Evolutionary conservation across 2,329 filamentous ascomycete genomes (phyloP).

Genomic region (Pseudogymnoascus sp.): DNA sequence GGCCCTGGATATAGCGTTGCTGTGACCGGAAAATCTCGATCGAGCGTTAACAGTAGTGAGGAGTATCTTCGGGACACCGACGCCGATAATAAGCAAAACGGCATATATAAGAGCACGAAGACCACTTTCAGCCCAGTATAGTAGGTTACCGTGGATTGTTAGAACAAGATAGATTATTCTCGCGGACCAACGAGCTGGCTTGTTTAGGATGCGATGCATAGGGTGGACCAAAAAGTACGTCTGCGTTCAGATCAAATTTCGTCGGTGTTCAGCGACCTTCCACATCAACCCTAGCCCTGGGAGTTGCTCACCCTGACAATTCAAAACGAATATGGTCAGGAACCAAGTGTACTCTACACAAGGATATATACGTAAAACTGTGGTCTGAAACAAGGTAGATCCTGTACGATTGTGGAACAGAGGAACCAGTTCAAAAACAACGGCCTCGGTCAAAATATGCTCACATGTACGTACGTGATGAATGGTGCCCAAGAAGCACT

Average conservation of each 20-base stretch:
- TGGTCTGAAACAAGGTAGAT: background rate
- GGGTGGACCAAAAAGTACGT: background rate
- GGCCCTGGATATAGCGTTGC: slow-evolving; percentile 1
- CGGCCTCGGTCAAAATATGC: background rate
- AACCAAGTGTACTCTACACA: background rate
- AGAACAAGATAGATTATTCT: background rate
- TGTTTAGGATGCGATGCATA: background rate
- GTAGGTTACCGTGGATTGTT: background rate
- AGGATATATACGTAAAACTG: slow-evolving; percentile 5
- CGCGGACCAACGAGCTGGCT: background rate
- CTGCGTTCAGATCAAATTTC: background rate
- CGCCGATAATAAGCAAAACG: background rate
- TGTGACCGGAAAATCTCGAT: background rate
- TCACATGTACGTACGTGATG: background rate
- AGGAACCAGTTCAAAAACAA: background rate
- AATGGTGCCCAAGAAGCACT: background rate
- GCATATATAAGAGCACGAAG: slow-evolving; percentile 4
- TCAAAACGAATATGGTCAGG: background rate
- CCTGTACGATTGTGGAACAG: background rate
- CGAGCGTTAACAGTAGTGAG: background rate
- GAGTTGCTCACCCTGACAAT: background rate
- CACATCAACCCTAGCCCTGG: background rate
- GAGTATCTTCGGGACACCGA: background rate
- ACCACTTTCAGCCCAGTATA: background rate
- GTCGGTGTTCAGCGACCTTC: background rate